Evolutionary conservation across 495 filamentous ascomycete genomes (phyloP).

Genomic region (Tuber brumale): DNA sequence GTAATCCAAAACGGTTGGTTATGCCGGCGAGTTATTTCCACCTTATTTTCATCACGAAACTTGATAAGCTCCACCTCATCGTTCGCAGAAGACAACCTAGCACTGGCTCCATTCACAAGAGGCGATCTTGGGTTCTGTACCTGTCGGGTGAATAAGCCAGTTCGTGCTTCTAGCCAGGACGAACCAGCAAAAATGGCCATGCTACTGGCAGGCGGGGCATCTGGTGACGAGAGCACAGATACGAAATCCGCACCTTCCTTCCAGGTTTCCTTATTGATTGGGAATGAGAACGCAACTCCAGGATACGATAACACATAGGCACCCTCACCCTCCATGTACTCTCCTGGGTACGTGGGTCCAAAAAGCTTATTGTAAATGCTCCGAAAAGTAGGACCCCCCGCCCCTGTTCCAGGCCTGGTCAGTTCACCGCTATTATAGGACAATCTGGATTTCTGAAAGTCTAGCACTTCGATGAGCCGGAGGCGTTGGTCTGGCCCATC

Average conservation of each 20-base stretch:
- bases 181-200: conserved; percentile 85
- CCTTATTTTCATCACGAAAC: conserved; percentile 63
- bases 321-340: conserved; percentile 65
- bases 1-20: conserved; percentile 58
- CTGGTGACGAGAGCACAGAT: conserved; percentile 70
- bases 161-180: conserved; percentile 78
- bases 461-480: conserved; percentile 79
- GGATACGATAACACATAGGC: conserved; percentile 87
- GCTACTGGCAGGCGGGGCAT: conserved; percentile 63
- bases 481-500: conserved; percentile 89
- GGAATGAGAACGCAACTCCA: conserved; percentile 85
- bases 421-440: conserved; percentile 82
- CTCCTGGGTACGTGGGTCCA: conserved; percentile 84
- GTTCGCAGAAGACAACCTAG: conserved; percentile 38
- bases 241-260: conserved; percentile 78
- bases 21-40: conserved; percentile 65
- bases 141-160: conserved; percentile 64
- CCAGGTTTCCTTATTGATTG: conserved; percentile 68
- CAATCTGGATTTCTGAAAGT: conserved; percentile 79
- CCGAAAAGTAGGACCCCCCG: conserved; percentile 68
- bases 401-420: conserved; percentile 53
- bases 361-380: conserved; percentile 88
- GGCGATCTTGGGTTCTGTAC: conserved; percentile 61
- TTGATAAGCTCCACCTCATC: conserved; percentile 78
- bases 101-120: conserved; percentile 45